phyloP scores from a whole-genome alignment of 2,329 filamentous ascomycete genomes.

The Nigrospora osmanthi region DNA sequence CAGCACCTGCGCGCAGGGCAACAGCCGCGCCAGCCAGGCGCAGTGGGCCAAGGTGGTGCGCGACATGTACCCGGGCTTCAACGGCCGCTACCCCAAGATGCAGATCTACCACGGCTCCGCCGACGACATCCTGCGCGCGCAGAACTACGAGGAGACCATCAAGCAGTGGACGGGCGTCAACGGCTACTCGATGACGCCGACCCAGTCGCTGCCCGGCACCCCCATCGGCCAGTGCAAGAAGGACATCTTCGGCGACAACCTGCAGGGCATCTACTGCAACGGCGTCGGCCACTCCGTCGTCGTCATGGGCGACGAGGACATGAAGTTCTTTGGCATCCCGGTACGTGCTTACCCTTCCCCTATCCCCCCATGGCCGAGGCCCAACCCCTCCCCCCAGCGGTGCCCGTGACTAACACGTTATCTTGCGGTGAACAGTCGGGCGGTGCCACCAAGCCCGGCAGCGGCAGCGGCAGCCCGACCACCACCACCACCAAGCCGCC shows the following conservation, averaged over 20 bases:
- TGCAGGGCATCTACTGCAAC: slow-evolving; percentile 12
- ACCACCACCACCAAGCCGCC: background rate
- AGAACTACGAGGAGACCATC: slow-evolving; percentile 21
- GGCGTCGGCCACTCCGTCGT: slow-evolving; percentile 11
- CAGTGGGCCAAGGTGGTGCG: slow-evolving; percentile 40
- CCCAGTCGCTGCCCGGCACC: slow-evolving; percentile 6
- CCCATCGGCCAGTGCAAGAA: slow-evolving; percentile 10
- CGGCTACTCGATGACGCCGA: slow-evolving; percentile 15
- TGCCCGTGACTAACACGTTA: too few relatives aligned
- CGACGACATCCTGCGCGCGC: slow-evolving; percentile 20
- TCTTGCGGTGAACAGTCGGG: too few relatives aligned
- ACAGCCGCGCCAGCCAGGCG: slow-evolving; percentile 30
- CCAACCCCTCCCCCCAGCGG: too few relatives aligned
- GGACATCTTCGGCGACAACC: slow-evolving; percentile 12
- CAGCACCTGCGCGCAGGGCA: slow-evolving; percentile 39
- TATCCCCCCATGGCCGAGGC: too few relatives aligned
- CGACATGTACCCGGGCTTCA: slow-evolving; percentile 26
- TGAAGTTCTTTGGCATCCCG: slow-evolving; percentile 13
- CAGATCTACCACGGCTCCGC: slow-evolving; percentile 23
- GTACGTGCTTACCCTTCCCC: slow-evolving; percentile 5
- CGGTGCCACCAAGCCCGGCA: too few relatives aligned
- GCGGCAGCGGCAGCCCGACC: background rate
- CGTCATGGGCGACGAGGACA: slow-evolving; percentile 12
- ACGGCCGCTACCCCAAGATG: slow-evolving; percentile 21
- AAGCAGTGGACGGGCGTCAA: slow-evolving; percentile 30